Percentiles rank a stretch among this genome's conserved stretches.
Evolutionary conservation across 2,329 filamentous ascomycete genomes (phyloP).

Genomic region (Chrysosporium keratinophilum): DNA sequence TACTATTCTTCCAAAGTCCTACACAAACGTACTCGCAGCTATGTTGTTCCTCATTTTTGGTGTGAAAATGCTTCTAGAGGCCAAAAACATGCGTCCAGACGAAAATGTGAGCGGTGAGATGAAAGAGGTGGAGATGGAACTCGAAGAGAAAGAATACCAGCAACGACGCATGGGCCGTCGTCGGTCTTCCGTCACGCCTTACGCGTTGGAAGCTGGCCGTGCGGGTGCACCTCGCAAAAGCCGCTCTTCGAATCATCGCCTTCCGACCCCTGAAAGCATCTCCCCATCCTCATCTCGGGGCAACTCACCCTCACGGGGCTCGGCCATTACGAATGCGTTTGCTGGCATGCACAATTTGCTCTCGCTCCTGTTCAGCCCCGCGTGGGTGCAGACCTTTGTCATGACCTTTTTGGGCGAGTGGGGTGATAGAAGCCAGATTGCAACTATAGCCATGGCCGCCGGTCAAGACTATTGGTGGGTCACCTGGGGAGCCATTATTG

Average conservation of each 20-base stretch:
- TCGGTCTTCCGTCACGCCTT: slow-evolving; percentile 60
- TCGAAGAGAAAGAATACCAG: slow-evolving; percentile 82
- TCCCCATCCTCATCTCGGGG: slow-evolving; percentile 63
- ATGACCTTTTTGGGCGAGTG: slow-evolving; percentile 99
- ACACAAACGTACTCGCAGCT: slow-evolving; percentile 80
- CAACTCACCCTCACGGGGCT: slow-evolving; percentile 41
- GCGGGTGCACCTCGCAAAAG: slow-evolving; percentile 52
- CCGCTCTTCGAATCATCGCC: slow-evolving; percentile 57
- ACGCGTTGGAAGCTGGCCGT: slow-evolving; percentile 70
- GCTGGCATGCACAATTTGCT: slow-evolving; percentile 74
- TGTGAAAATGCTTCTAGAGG: slow-evolving; percentile 71
- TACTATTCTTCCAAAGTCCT: slow-evolving; percentile 74
- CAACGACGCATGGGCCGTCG: slow-evolving; percentile 56
- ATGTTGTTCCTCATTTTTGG: slow-evolving; percentile 85
- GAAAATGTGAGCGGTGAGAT: slow-evolving; percentile 95
- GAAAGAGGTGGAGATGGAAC: slow-evolving; percentile 89
- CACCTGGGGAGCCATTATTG: slow-evolving; percentile 72
- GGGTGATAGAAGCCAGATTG: slow-evolving; percentile 96
- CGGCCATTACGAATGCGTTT: slow-evolving; percentile 37
- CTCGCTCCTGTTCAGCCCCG: slow-evolving; percentile 79
- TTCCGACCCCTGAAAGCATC: slow-evolving; percentile 70
- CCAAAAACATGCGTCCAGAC: slow-evolving; percentile 74
- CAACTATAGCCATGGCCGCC: slow-evolving; percentile 96
- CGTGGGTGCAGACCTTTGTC: slow-evolving; percentile 96
- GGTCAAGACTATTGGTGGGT: slow-evolving; percentile 99